These are phyloP conservation scores for Fraxinus americana DNA, from an alignment of 257 asterid species.

Conservation along the genomic window DNA sequence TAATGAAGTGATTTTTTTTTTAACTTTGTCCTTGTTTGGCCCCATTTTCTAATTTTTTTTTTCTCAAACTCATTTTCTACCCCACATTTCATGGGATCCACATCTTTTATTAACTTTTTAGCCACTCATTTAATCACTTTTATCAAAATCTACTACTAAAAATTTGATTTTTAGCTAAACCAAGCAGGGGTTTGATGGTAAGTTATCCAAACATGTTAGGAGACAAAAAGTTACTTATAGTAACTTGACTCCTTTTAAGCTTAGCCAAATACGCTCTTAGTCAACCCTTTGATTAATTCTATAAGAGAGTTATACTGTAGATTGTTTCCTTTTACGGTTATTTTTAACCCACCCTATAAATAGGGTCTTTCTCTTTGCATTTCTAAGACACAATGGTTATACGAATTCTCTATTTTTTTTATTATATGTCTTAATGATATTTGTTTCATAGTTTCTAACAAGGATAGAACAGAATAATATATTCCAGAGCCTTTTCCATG, in stretches of 20 bases:
- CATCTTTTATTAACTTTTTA: no score
- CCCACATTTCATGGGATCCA: no score
- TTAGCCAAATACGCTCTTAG: neutral
- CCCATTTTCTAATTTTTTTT: no score
- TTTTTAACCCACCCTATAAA: neutral
- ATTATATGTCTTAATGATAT: neutral
- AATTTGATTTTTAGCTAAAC: no score
- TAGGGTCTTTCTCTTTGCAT: neutral
- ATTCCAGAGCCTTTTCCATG: neutral
- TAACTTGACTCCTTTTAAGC: neutral
- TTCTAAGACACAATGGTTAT: neutral
- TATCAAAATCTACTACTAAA: no score
- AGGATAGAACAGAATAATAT: neutral
- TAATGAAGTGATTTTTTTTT: neutral
- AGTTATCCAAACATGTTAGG: neutral
- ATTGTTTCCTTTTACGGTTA: neutral
- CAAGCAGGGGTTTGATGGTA: neutral
- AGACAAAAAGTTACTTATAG: neutral
- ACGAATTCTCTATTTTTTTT: neutral
- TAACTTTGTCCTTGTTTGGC: no score
- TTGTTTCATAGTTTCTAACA: neutral
- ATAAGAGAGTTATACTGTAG: neutral
- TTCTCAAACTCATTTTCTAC: no score
- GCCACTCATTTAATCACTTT: no score
- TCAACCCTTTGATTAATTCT: neutral